These are phyloP conservation scores for Trichoderma sp. DNA, from an alignment of 2,329 filamentous ascomycete genomes.

Conservation along the genomic window DNA sequence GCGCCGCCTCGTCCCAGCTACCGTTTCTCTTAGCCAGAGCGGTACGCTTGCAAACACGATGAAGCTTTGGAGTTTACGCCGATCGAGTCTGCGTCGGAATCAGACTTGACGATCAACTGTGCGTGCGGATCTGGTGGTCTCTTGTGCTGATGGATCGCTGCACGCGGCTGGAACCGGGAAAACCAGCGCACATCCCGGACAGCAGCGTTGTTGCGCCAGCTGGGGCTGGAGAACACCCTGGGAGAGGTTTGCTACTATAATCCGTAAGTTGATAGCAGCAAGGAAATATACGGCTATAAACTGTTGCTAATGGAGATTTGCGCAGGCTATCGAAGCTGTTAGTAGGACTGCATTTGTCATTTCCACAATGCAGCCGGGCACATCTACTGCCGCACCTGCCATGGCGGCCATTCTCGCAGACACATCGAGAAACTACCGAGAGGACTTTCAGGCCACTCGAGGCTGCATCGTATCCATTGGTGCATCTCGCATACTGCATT, in stretches of 20 bases:
- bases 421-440: slow-evolving; percentile 59
- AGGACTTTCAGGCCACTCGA: slow-evolving; percentile 60
- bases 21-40: slow-evolving; percentile 60
- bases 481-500: slow-evolving; percentile 68
- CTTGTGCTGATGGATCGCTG: slow-evolving; percentile 69
- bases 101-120: slow-evolving; percentile 60
- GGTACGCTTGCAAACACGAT: slow-evolving; percentile 64
- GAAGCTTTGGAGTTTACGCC: slow-evolving; percentile 48
- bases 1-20: slow-evolving; percentile 45
- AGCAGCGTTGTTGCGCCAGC: slow-evolving; percentile 57
- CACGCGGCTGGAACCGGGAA: slow-evolving; percentile 65
- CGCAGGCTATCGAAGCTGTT: slow-evolving; percentile 56
- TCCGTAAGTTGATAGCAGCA: slow-evolving; percentile 49
- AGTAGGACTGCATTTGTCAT: slow-evolving; percentile 38
- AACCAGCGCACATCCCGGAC: slow-evolving; percentile 60
- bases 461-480: slow-evolving; percentile 48
- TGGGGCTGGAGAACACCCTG: slow-evolving; percentile 56
- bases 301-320: slow-evolving; percentile 19
- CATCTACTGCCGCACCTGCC: slow-evolving; percentile 33
- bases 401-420: slow-evolving; percentile 37
- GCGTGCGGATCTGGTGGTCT: slow-evolving; percentile 67
- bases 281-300: too few relatives aligned
- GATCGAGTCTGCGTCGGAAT: slow-evolving; percentile 49
- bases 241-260: slow-evolving; percentile 64
- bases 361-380: slow-evolving; percentile 35